Evolutionary conservation across 148 eudicot species (phyloP).

Genomic region (Linanthus parryae): DNA sequence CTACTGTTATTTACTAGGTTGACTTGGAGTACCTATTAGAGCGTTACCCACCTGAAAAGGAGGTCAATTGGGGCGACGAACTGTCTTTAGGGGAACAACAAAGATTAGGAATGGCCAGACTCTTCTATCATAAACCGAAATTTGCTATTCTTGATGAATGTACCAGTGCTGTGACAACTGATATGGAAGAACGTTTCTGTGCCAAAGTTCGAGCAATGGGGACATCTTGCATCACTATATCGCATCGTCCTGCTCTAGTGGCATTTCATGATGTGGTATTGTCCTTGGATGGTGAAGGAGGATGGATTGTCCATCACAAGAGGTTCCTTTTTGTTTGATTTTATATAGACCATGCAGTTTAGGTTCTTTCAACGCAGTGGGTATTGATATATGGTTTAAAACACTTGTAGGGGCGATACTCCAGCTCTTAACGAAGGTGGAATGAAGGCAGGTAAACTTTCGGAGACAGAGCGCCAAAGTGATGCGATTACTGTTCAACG

Average conservation of each 20-base stretch:
- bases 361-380: too few relatives aligned
- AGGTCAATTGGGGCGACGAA: constrained; percentile 98
- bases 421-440: constrained; percentile 32
- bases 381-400: too few relatives aligned
- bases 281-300: constrained; percentile 98
- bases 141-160: constrained; percentile 99
- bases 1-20: constrained; percentile 46
- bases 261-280: constrained; percentile 96
- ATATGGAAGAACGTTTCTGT: constrained; percentile 99
- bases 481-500: constrained; percentile 94
- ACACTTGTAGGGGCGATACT: constrained; percentile 52
- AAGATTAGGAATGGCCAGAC: constrained; percentile 97
- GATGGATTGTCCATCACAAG: constrained; percentile 85
- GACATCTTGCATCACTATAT: constrained; percentile 95
- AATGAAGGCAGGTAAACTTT: constrained; percentile 25
- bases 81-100: constrained; percentile 96
- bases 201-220: constrained; percentile 98
- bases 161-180: constrained; percentile 98
- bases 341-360: too few relatives aligned
- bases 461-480: constrained; percentile 73
- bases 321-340: constrained; percentile 31
- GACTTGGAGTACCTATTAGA: constrained; percentile 94
- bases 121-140: constrained; percentile 97
- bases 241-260: constrained; percentile 97
- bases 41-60: constrained; percentile 83